Conservation (phyloP, 768 basidiomycete species). For the Boletellus ananiceps region DNA sequence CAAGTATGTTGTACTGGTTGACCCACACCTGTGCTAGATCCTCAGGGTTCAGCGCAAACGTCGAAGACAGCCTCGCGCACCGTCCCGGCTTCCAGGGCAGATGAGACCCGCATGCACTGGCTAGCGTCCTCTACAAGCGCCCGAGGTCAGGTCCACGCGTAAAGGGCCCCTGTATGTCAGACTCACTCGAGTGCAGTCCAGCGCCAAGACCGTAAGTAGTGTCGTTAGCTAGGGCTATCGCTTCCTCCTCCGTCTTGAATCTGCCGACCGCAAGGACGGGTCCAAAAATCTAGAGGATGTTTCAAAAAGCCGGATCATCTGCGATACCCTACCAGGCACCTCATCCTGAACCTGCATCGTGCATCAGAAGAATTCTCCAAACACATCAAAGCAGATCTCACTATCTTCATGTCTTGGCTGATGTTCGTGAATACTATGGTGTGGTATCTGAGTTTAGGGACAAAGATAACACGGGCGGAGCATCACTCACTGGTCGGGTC, state of each 20-base stretch:
- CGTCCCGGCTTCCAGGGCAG: slow-evolving; percentile 83
- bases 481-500: slow-evolving; percentile 75
- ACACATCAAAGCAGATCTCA: slow-evolving; percentile 34
- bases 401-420: slow-evolving; percentile 79
- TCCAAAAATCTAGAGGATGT: slow-evolving; percentile 73
- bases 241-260: slow-evolving; percentile 87
- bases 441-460: slow-evolving; percentile 5
- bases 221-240: slow-evolving; percentile 78
- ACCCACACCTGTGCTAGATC: slow-evolving; percentile 67
- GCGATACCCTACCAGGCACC: slow-evolving; percentile 16
- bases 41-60: slow-evolving; percentile 3
- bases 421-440: slow-evolving; percentile 76
- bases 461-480: slow-evolving; percentile 5
- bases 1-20: slow-evolving; percentile 81
- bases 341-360: slow-evolving; percentile 28
- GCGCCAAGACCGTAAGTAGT: slow-evolving; percentile 90
- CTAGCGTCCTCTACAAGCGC: slow-evolving; percentile 61
- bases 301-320: slow-evolving; percentile 9
- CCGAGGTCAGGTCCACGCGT: slow-evolving; percentile 2
- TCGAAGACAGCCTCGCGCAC: slow-evolving; percentile 37
- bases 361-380: slow-evolving; percentile 21
- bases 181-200: slow-evolving; percentile 80
- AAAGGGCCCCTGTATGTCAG: neutral
- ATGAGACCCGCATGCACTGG: slow-evolving; percentile 87
- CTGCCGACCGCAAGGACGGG: slow-evolving; percentile 82